These are phyloP conservation scores for Crucihimalaya himalaica DNA, from an alignment of 345 rosid species.

Conservation along the genomic window DNA sequence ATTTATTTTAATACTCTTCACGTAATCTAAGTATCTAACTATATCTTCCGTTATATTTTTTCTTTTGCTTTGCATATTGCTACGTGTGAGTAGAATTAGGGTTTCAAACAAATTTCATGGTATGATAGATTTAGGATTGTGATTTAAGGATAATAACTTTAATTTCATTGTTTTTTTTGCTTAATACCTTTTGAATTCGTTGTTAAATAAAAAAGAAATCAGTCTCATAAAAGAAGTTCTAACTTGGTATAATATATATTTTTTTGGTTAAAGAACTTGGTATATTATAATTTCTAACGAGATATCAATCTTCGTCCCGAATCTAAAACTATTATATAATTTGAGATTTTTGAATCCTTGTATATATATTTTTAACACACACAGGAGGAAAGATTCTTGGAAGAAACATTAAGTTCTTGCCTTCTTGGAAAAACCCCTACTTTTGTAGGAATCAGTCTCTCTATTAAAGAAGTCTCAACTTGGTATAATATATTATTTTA, in stretches of 20 bases:
- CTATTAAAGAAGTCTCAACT: neutral
- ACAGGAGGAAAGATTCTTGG: neutral
- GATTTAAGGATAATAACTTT: no score
- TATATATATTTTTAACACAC: neutral
- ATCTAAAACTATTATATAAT: neutral
- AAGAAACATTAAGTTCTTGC: neutral
- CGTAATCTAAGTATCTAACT: neutral
- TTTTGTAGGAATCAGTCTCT: neutral
- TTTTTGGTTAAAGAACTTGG: neutral
- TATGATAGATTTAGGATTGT: no score
- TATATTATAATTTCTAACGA: neutral
- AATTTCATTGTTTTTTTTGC: no score
- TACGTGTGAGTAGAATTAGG: no score
- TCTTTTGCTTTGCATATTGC: no score
- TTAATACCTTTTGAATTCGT: no score
- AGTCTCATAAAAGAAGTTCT: neutral
- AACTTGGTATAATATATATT: constrained; percentile 8
- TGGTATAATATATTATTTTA: constrained; percentile 4
- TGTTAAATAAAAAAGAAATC: neutral
- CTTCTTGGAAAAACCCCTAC: neutral
- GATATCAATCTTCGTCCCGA: constrained; percentile 19
- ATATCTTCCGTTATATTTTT: no score
- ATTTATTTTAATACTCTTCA: no score
- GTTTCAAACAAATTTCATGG: no score
- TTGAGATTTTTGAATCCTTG: constrained; percentile 2